These are phyloP conservation scores for Cercospora beticola DNA, from an alignment of 2,329 filamentous ascomycete genomes.

Conservation along the genomic window DNA sequence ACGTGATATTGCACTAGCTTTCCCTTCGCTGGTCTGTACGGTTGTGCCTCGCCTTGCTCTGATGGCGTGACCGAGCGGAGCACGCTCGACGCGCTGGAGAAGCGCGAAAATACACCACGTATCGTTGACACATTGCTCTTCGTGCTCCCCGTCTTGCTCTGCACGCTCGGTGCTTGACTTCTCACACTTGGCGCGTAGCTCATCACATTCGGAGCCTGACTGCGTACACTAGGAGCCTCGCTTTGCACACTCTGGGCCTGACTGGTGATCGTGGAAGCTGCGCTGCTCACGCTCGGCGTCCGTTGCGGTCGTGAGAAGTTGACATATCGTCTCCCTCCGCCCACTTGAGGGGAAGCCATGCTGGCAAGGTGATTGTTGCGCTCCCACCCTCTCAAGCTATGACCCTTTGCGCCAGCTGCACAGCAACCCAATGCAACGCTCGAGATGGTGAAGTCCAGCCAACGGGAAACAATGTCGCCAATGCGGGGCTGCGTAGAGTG, in stretches of 20 bases:
- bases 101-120: conserved; percentile 5
- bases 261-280: not conserved
- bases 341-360: conserved; percentile 1
- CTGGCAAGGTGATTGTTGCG: not conserved
- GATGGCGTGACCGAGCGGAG: not conserved
- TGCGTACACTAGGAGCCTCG: conserved; percentile 5
- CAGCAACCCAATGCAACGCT: not conserved
- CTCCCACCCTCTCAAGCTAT: not conserved
- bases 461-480: not conserved
- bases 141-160: conserved; percentile 1
- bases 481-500: not conserved
- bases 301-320: conserved; percentile 26
- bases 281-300: conserved; percentile 19
- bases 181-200: conserved; percentile 5
- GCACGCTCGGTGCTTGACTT: conserved; percentile 4
- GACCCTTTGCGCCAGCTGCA: not conserved
- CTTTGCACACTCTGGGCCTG: conserved; percentile 4
- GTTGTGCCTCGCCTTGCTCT: conserved; percentile 23
- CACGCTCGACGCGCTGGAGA: conserved; percentile 11
- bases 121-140: conserved; percentile 12
- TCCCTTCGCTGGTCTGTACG: conserved; percentile 28
- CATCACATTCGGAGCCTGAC: conserved; percentile 8
- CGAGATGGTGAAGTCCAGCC: not conserved
- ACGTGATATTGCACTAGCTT: conserved; percentile 28
- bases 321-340: conserved; percentile 13